These are phyloP conservation scores for Podaxis sp. DNA, from an alignment of 768 basidiomycete species.

Conservation along the genomic window DNA sequence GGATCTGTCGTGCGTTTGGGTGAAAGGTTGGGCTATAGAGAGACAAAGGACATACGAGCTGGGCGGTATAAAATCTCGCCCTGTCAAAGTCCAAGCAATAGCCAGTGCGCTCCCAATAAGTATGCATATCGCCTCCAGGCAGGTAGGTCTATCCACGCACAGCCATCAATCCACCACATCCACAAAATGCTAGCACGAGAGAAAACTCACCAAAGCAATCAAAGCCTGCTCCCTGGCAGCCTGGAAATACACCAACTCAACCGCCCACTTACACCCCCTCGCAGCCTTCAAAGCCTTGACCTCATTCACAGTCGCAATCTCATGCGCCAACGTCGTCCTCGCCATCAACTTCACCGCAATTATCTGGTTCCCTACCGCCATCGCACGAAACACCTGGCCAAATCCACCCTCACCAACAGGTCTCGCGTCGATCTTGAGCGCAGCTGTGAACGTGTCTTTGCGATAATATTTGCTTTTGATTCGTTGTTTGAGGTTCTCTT, in stretches of 20 bases:
- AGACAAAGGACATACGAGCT: not conserved
- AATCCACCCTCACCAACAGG: constrained; percentile 13
- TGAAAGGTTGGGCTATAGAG: not conserved
- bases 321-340: constrained; percentile 6
- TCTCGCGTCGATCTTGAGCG: constrained; percentile 2
- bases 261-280: constrained; percentile 1
- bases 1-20: not conserved
- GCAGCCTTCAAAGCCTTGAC: constrained; percentile 7
- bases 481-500: not conserved
- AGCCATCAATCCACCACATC: not conserved
- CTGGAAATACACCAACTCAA: constrained; percentile 7
- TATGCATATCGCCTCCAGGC: constrained; percentile 10
- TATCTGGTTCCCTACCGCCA: not conserved
- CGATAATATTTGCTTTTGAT: not conserved
- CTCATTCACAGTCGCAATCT: constrained; percentile 10
- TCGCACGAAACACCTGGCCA: constrained; percentile 11
- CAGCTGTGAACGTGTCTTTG: constrained; percentile 8
- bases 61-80: constrained; percentile 7
- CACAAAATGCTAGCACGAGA: not conserved
- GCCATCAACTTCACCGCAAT: constrained; percentile 8
- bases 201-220: constrained; percentile 4
- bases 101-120: constrained; percentile 5
- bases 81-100: constrained; percentile 5
- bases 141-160: not conserved
- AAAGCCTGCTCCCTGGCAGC: constrained; percentile 3